Evolutionary conservation across 345 rosid species (phyloP).

Genomic region (Citrus australasica): DNA sequence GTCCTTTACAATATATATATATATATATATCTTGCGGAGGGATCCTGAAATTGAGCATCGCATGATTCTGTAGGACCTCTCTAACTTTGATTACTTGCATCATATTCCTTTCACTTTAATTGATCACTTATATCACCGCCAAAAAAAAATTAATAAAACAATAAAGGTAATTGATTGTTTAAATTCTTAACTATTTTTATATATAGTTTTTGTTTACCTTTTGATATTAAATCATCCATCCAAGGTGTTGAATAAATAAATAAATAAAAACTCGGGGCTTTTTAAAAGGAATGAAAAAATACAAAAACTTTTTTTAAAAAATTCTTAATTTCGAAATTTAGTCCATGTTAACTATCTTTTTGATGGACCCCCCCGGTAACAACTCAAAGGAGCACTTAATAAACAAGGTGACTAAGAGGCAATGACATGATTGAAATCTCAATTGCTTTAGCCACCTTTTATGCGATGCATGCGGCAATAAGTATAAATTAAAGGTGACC

Average conservation of each 20-base stretch:
- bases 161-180: too few relatives aligned
- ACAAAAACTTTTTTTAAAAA: too few relatives aligned
- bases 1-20: neutral
- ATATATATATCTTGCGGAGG: neutral
- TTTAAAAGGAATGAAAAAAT: neutral
- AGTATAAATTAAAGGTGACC: neutral
- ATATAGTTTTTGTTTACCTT: too few relatives aligned
- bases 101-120: neutral
- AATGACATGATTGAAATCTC: neutral
- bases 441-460: neutral
- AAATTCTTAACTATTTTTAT: too few relatives aligned
- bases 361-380: neutral
- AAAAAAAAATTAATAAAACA: too few relatives aligned
- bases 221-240: neutral
- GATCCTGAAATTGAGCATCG: conserved; percentile 34
- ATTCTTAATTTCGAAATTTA: neutral
- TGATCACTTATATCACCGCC: neutral
- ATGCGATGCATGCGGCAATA: neutral
- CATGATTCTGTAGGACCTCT: conserved; percentile 8
- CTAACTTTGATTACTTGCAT: neutral
- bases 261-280: too few relatives aligned
- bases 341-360: neutral
- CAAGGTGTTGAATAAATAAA: neutral
- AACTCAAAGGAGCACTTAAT: neutral
- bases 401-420: neutral